phyloP scores from a whole-genome alignment of 805 yeast genomes.

The Maudiozyma turicensis region DNA sequence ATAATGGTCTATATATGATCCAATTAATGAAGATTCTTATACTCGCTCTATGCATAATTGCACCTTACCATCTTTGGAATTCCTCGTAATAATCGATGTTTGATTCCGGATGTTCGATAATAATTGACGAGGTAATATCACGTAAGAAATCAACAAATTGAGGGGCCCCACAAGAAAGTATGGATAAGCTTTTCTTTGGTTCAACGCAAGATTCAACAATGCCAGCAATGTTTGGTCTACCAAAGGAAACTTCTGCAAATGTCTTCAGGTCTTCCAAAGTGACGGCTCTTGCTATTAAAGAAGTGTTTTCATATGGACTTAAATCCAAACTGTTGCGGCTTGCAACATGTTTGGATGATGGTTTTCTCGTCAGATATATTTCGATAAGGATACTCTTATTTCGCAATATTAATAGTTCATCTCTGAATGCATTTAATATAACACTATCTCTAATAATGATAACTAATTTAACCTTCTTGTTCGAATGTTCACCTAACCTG shows the following conservation, averaged over 20 bases:
- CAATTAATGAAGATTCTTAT: too few species aligned
- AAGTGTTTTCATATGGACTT: background rate
- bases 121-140: constrained; percentile 33
- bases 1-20: too few species aligned
- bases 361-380: constrained; percentile 11
- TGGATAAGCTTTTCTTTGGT: constrained; percentile 35
- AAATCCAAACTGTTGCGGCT: background rate
- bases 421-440: constrained; percentile 13
- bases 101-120: constrained; percentile 31
- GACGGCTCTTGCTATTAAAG: background rate
- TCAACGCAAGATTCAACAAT: constrained; percentile 29
- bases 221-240: constrained; percentile 38
- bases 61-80: constrained; percentile 54
- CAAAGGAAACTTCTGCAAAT: constrained; percentile 32
- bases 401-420: constrained; percentile 11
- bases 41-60: background rate
- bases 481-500: background rate
- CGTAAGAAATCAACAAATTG: constrained; percentile 50
- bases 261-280: constrained; percentile 3
- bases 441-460: constrained; percentile 10
- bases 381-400: constrained; percentile 10
- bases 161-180: constrained; percentile 57
- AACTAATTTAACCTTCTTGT: constrained; percentile 9
- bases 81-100: constrained; percentile 68
- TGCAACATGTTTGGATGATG: background rate